A percentile compares a stretch with the other conserved stretches of the same genome.
Conservation (phyloP, 169 alveolate species). For the Sarcocystis neurona region DNA sequence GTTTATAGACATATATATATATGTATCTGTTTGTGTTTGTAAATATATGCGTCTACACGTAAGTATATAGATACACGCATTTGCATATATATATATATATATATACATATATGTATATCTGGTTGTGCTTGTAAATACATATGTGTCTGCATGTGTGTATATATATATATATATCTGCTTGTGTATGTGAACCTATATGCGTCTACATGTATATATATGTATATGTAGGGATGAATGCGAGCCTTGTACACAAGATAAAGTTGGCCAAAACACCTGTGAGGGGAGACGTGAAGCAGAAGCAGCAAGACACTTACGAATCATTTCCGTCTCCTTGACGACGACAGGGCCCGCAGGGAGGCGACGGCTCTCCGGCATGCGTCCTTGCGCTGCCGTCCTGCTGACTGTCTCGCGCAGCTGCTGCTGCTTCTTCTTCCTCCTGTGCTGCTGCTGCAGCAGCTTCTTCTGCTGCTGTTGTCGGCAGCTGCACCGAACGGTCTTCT, state of each 20-base stretch:
- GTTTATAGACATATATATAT: too few relatives aligned
- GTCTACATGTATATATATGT: too few relatives aligned
- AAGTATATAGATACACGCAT: too few relatives aligned
- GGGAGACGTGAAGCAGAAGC: neutral
- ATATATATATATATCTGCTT: too few relatives aligned
- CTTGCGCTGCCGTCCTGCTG: neutral
- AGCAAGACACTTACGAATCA: neutral
- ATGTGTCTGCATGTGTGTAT: too few relatives aligned
- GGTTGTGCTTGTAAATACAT: too few relatives aligned
- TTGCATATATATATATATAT: too few relatives aligned
- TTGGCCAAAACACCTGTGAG: neutral
- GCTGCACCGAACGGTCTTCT: conserved; percentile 6
- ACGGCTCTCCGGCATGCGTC: neutral
- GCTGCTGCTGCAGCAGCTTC: conserved; percentile 18
- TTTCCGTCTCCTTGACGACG: neutral
- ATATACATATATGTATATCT: too few relatives aligned
- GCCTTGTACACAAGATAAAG: conserved; percentile 8
- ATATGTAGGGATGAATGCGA: too few relatives aligned
- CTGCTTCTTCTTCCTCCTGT: neutral
- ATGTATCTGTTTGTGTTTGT: too few relatives aligned
- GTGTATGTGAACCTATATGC: too few relatives aligned
- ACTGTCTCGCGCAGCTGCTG: neutral
- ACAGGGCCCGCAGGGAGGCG: neutral
- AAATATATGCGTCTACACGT: too few relatives aligned
- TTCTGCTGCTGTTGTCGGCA: neutral